Base-by-base conservation (phyloP, 768 basidiomycete species). In the Kwoniella botswanensis region DNA sequence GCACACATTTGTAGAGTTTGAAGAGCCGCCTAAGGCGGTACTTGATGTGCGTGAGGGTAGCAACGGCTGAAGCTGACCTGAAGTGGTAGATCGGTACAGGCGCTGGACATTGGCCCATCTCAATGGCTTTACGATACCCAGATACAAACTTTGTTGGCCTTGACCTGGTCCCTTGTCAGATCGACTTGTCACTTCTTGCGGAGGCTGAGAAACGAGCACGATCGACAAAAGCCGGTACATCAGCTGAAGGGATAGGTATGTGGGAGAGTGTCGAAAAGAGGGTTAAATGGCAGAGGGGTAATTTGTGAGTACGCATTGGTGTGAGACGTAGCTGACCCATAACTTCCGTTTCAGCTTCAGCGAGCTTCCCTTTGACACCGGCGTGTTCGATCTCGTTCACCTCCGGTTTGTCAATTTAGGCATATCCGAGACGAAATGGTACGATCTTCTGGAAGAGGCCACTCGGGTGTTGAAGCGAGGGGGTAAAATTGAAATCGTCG, bases 351-450 rank as follows among this genome's bases (percentile, higher is more conserved):
- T 35, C 63, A 82, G 83, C 66, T 70, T 84, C 2, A 61, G 76
- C n/a, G 57, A 74, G 1, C 68, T 84, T 18, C 82, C 82, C 1
- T 84, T 81, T 69, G 83, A 84, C 58, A 73, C 79, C 1, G 83
- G 80, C 21, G 73, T 72, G 12, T 84, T 84, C 50, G 83, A 84
- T 64, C 61, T 80, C 41, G 83, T 84, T 4, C 83, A 82, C 52
- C 61, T 82, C 55, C 74, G 80, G 0, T 82, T 81, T 56, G 67
- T 79, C 50, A 78, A 76, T 10, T 73, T 84, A 1, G 83, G 80
- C 10, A 58, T 84, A 5, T 78, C 83, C 4, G 80, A 84, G 55
- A 54, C 72, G 13, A 74, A 71, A 55, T 82, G 82, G 82, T 68
- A 65, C 21, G 68, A 74, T 60, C 55, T 84, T 0, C 55, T 84